phyloP scores from a whole-genome alignment of 2,329 filamentous ascomycete genomes.

The Simplicillium sp. region DNA sequence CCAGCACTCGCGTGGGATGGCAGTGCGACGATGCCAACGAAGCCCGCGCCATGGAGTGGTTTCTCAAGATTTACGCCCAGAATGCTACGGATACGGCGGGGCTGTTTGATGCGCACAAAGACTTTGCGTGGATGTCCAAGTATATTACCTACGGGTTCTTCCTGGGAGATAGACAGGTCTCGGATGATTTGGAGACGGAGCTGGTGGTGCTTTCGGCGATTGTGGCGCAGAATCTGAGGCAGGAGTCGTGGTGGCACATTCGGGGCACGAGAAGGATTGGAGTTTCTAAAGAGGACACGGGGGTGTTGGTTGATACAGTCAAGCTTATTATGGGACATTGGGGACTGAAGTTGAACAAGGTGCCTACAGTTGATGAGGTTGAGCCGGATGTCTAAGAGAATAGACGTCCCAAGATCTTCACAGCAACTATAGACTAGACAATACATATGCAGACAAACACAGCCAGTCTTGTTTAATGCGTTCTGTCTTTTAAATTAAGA shows the following conservation, averaged over 20 bases:
- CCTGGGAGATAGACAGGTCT: slow-evolving; percentile 43
- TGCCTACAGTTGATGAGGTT: slow-evolving; percentile 18
- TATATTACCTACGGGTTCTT: slow-evolving; percentile 51
- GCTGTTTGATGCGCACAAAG: slow-evolving; percentile 24
- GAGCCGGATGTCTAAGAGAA: slow-evolving; percentile 16
- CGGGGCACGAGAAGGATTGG: slow-evolving; percentile 15
- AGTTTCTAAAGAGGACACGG: slow-evolving; percentile 15
- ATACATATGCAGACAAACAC: too few species aligned
- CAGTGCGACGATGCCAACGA: slow-evolving; percentile 45
- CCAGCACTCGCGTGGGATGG: slow-evolving; percentile 45
- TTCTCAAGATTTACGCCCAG: slow-evolving; percentile 44
- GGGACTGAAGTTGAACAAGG: slow-evolving; percentile 11
- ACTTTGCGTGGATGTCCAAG: slow-evolving; percentile 38
- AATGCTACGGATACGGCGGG: slow-evolving; percentile 27
- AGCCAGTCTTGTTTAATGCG: too few species aligned
- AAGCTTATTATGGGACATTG: slow-evolving; percentile 15
- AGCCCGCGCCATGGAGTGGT: slow-evolving; percentile 43
- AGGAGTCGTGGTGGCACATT: slow-evolving; percentile 45
- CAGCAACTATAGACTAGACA: too few species aligned
- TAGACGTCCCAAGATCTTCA: too few species aligned
- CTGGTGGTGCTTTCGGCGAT: slow-evolving; percentile 43
- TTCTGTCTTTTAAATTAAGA: too few species aligned
- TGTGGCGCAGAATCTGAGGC: slow-evolving; percentile 45
- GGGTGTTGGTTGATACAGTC: slow-evolving; percentile 16
- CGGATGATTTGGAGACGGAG: slow-evolving; percentile 45